Evolutionary conservation across 495 filamentous ascomycete genomes (phyloP), one percentile per base, ranked within the genome.

Genomic region (Aspergillus cristatus): DNA sequence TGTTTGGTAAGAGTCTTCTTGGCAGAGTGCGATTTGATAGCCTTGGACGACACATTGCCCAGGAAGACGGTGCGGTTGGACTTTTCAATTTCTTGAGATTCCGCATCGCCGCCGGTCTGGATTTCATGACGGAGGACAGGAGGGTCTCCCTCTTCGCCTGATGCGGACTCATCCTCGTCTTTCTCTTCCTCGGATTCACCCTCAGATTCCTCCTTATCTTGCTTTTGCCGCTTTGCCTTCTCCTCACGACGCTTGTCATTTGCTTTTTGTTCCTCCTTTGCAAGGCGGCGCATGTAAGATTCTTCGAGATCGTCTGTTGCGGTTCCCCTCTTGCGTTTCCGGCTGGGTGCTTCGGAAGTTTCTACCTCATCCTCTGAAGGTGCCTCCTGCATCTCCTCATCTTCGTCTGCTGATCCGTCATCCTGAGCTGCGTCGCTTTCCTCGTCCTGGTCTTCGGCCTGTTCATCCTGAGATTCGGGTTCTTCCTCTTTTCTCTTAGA

Each of bases 31-130:
- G 84, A 90, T 24, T 76, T 84, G 45, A 97, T 82, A 8, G 86
- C 86, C 32, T 76, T 57, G 11, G 71, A 81, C 5, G 87, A 88
- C 18, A 97, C 83, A 49, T 99, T 99, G 44, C 82, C 84, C 18
- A 99, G 67, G 59, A 96, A 99, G 30, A 99, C 76, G 3, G 93
- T 97, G 14, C 91, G 81, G 40, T 75, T 75, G 12, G 91, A 85
- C 58, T 94, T 95, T 28, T 91, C 83, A 0, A 93, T 40, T 42
- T 93, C 86, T 22, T 49, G 38, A 2, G 60, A 49, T 14, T 69
- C 62, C 34, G 57, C 53, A 12, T 54, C 41, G 3, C 60, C 56
- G 14, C 20, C 20, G 4, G 59, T 37, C 13, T 72, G 36, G 11
- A 67, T 70, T 51, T 84, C 81, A 54, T 84, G 82, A n/a, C n/a